Percentiles rank a stretch among this genome's conserved stretches.
Conservation (phyloP, 192 early-diverging fungal species). For the Pilaira anomala region DNA sequence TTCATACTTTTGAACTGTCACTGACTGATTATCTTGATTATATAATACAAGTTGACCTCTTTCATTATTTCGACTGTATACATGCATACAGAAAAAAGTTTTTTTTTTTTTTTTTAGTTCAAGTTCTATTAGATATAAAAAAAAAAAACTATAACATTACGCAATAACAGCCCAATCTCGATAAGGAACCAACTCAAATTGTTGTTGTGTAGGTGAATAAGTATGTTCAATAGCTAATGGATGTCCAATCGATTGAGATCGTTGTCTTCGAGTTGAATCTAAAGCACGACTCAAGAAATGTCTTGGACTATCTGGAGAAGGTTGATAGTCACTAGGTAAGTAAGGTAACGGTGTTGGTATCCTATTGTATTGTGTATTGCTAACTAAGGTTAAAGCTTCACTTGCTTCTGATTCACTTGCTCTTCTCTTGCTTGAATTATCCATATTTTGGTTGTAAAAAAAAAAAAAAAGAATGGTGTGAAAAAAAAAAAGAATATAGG, state of each 20-base stretch:
- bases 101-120: background rate
- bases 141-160: slow-evolving; percentile 21
- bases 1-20: slow-evolving; percentile 44
- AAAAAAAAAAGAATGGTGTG: no score
- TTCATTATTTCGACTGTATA: slow-evolving; percentile 35
- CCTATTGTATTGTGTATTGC: background rate
- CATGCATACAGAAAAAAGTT: background rate
- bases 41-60: slow-evolving; percentile 63
- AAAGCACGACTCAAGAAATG: slow-evolving; percentile 11
- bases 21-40: slow-evolving; percentile 53
- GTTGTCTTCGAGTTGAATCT: background rate
- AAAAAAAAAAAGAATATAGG: no score
- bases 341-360: slow-evolving; percentile 33
- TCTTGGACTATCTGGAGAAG: slow-evolving; percentile 27
- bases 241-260: slow-evolving; percentile 3
- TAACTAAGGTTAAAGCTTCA: background rate
- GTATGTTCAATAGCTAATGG: slow-evolving; percentile 4
- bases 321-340: slow-evolving; percentile 27
- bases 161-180: slow-evolving; percentile 55
- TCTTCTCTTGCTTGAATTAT: background rate
- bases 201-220: background rate
- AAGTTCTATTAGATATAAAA: no score
- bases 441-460: no score
- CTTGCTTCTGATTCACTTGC: slow-evolving; percentile 5
- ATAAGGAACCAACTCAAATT: slow-evolving; percentile 53